phyloP scores from a whole-genome alignment of 805 yeast genomes.

The Kodamaea fukazawae region DNA sequence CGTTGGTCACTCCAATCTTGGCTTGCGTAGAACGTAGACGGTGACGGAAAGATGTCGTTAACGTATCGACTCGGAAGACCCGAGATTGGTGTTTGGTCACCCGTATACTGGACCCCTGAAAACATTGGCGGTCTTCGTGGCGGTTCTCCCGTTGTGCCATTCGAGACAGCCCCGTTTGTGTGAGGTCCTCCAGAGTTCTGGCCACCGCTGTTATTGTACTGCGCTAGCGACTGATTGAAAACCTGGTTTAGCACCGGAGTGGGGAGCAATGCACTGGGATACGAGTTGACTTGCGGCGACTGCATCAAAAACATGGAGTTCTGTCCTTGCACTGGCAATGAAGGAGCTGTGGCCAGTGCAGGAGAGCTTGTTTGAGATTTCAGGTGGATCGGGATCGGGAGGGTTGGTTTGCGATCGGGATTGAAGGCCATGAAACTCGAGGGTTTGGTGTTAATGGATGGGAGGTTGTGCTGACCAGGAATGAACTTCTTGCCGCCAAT shows the following conservation, averaged over 20 bases:
- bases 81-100: slow-evolving; percentile 71
- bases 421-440: slow-evolving; percentile 19
- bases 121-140: slow-evolving; percentile 9
- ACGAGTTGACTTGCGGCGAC: slow-evolving; percentile 20
- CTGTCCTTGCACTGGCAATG: slow-evolving; percentile 21
- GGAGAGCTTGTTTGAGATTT: slow-evolving; percentile 44
- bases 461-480: slow-evolving; percentile 9
- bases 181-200: not conserved
- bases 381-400: slow-evolving; percentile 34
- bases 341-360: slow-evolving; percentile 38
- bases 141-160: slow-evolving; percentile 4
- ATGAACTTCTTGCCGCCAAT: slow-evolving; percentile 6
- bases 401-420: slow-evolving; percentile 33
- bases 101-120: slow-evolving; percentile 14
- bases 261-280: slow-evolving; percentile 22
- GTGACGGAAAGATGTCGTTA: slow-evolving; percentile 75
- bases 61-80: slow-evolving; percentile 70
- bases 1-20: slow-evolving; percentile 38
- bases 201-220: slow-evolving; percentile 3
- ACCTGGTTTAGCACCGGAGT: slow-evolving; percentile 37
- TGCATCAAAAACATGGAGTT: slow-evolving; percentile 7
- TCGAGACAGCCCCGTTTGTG: not conserved
- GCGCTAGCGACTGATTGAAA: slow-evolving; percentile 16
- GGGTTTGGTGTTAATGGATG: slow-evolving; percentile 19
- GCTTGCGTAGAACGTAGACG: slow-evolving; percentile 67